Evolutionary conservation across 78 protist species (phyloP).

Genomic region (Dictyostelium intermedium): DNA sequence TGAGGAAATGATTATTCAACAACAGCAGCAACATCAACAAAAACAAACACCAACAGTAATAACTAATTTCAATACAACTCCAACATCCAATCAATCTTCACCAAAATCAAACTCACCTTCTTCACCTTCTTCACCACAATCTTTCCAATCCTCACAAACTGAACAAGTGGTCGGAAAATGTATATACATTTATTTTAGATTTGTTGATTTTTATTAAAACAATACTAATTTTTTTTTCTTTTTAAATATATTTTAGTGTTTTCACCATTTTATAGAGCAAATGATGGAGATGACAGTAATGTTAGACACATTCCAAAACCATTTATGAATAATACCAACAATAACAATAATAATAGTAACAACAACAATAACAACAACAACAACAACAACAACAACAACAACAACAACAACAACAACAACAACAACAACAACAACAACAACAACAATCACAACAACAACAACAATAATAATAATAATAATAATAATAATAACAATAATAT

Average conservation of each 20-base stretch:
- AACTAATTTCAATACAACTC: neutral
- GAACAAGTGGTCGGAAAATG: constrained; percentile 2
- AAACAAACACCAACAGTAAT: neutral
- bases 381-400: neutral
- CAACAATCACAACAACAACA: neutral
- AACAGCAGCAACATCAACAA: neutral
- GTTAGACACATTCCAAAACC: neutral
- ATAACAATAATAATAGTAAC: neutral
- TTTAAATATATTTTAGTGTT: neutral
- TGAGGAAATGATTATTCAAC: neutral
- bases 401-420: neutral
- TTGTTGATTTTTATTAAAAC: neutral
- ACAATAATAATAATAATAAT: neutral
- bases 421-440: neutral
- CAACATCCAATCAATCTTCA: neutral
- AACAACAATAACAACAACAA: neutral
- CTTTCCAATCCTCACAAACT: neutral
- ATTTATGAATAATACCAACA: neutral
- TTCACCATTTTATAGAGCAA: constrained; percentile 16
- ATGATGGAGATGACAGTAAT: neutral
- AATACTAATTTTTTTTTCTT: neutral
- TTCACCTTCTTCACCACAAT: neutral
- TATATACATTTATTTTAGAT: neutral
- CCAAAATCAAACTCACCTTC: neutral
- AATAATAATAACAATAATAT: neutral